Percentiles rank a stretch among this genome's conserved stretches.
These are phyloP conservation scores for Saccharomycopsis microspora DNA, from an alignment of 805 yeast genomes.

Conservation along the genomic window DNA sequence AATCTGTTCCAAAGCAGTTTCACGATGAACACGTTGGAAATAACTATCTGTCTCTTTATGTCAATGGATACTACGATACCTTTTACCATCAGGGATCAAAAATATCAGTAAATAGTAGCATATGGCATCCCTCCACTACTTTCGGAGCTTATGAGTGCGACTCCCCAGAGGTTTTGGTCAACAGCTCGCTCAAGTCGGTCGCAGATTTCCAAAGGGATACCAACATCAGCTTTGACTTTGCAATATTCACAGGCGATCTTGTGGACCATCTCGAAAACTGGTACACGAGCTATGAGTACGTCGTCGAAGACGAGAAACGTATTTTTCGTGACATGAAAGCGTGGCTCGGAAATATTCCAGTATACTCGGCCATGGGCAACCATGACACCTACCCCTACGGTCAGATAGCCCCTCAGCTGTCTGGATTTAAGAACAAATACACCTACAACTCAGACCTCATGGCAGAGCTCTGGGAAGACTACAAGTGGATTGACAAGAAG, in stretches of 20 bases:
- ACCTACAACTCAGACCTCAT: slow-evolving; percentile 38
- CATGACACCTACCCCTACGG: slow-evolving; percentile 69
- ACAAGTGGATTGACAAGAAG: slow-evolving; percentile 31
- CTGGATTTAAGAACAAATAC: slow-evolving; percentile 28
- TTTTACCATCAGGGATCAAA: slow-evolving; percentile 23
- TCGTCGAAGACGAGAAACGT: slow-evolving; percentile 40
- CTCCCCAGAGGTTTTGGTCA: slow-evolving; percentile 50
- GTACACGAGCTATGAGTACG: slow-evolving; percentile 32
- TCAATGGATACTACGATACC: slow-evolving; percentile 22
- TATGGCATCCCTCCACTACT: slow-evolving; percentile 42
- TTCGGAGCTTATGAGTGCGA: slow-evolving; percentile 59
- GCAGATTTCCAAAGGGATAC: slow-evolving; percentile 23
- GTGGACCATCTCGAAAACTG: slow-evolving; percentile 54
- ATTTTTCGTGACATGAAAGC: slow-evolving; percentile 42
- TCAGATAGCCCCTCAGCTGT: slow-evolving; percentile 45
- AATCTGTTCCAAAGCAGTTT: slow-evolving; percentile 19
- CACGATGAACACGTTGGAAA: neutral
- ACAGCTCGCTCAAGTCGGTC: slow-evolving; percentile 40
- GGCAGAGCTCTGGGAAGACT: slow-evolving; percentile 37
- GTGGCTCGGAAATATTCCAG: slow-evolving; percentile 38
- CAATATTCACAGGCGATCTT: slow-evolving; percentile 64
- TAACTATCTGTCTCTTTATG: slow-evolving; percentile 19
- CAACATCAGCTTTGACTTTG: slow-evolving; percentile 39
- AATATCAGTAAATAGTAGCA: slow-evolving; percentile 20
- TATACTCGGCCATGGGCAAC: slow-evolving; percentile 55